Conservation (phyloP, 2,329 filamentous ascomycete genomes). For the Diaporthe citriasiana region DNA sequence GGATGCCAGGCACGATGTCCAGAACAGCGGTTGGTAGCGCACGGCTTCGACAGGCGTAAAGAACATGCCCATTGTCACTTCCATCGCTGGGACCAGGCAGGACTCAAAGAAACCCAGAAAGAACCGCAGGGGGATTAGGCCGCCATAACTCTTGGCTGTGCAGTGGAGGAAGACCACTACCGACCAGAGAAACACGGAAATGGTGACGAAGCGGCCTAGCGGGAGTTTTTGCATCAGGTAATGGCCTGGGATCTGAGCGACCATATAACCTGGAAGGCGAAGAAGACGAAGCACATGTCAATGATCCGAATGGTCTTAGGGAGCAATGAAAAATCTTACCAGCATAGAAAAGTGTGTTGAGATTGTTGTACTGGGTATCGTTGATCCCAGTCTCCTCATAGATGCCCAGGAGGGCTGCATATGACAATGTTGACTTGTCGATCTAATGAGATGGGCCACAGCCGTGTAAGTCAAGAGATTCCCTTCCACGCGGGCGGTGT, state of each 20-base stretch:
- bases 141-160: slow-evolving; percentile 52
- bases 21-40: slow-evolving; percentile 53
- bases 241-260: slow-evolving; percentile 55
- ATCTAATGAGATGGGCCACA: slow-evolving; percentile 46
- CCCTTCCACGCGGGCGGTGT: background rate
- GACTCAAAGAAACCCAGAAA: slow-evolving; percentile 54
- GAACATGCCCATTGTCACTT: slow-evolving; percentile 58
- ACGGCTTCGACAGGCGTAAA: slow-evolving; percentile 54
- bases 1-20: slow-evolving; percentile 51
- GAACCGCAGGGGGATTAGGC: slow-evolving; percentile 54
- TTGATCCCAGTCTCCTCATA: slow-evolving; percentile 57
- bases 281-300: background rate
- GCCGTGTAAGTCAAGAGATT: background rate
- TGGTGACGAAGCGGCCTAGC: slow-evolving; percentile 54
- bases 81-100: slow-evolving; percentile 56
- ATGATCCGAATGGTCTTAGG: background rate
- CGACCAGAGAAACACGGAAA: slow-evolving; percentile 53
- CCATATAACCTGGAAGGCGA: slow-evolving; percentile 51
- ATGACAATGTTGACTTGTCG: slow-evolving; percentile 57
- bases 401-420: slow-evolving; percentile 57
- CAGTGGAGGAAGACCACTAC: slow-evolving; percentile 56
- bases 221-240: slow-evolving; percentile 57
- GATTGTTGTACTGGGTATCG: slow-evolving; percentile 56
- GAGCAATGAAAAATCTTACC: slow-evolving; percentile 46
- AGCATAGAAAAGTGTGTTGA: slow-evolving; percentile 58